Percentiles rank a stretch among this genome's conserved stretches.
phyloP scores from a whole-genome alignment of 805 yeast species.

The Wickerhamiella azyma region DNA sequence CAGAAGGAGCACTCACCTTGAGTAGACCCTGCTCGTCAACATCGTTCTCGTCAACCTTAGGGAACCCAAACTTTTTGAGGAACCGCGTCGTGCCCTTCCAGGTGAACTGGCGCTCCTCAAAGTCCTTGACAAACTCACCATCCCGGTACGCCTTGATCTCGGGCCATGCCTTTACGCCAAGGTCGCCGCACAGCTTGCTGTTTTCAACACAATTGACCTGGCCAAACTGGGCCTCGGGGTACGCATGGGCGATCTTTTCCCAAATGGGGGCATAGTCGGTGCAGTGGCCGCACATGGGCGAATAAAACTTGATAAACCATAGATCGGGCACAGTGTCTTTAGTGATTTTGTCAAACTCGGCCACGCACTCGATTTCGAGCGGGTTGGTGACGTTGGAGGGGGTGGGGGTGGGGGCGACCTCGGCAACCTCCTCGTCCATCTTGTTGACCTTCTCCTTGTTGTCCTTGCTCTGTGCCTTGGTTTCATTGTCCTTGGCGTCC shows the following conservation, averaged over 20 bases:
- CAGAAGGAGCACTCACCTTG: not conserved
- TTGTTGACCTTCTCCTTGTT: no score
- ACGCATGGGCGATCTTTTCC: conserved; percentile 1
- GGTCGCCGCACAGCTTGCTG: conserved; percentile 46
- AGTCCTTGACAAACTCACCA: conserved; percentile 9
- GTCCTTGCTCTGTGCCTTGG: no score
- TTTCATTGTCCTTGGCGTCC: no score
- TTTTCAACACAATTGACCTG: conserved; percentile 78
- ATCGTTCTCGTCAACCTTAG: not conserved
- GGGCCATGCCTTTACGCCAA: conserved; percentile 11
- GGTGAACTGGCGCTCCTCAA: conserved; percentile 2
- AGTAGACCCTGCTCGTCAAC: not conserved
- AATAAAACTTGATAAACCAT: conserved; percentile 74
- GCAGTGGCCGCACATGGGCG: conserved; percentile 86
- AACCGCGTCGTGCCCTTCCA: conserved; percentile 10
- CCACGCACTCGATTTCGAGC: not conserved
- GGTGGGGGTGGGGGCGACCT: not conserved
- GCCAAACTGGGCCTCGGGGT: conserved; percentile 4
- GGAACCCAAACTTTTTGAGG: conserved; percentile 4
- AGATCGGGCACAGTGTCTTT: conserved; percentile 27
- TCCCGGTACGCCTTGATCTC: conserved; percentile 13
- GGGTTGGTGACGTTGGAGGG: not conserved
- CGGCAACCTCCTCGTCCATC: not conserved
- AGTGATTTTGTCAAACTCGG: not conserved
- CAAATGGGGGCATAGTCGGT: conserved; percentile 57